Conservation (phyloP, 2,329 filamentous ascomycete genomes). For the Chalara sp. region DNA sequence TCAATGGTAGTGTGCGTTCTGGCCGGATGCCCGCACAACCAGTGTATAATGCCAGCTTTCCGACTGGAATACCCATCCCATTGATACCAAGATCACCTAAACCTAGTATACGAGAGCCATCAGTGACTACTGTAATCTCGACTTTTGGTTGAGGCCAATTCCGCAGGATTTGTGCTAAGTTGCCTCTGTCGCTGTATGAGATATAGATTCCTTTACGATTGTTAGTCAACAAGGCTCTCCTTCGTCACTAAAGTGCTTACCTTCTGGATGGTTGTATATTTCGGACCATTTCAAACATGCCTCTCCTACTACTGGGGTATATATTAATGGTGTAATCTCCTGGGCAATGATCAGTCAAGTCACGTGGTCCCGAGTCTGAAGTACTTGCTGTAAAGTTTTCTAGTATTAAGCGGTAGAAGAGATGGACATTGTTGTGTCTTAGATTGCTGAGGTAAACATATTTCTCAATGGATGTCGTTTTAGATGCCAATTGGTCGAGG, state of each 20-base stretch:
- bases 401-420: conserved; percentile 24
- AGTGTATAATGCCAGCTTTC: conserved; percentile 76
- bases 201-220: conserved; percentile 51
- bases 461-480: conserved; percentile 23
- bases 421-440: conserved; percentile 22
- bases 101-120: conserved; percentile 60
- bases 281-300: conserved; percentile 69
- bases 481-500: conserved; percentile 23
- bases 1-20: conserved; percentile 70
- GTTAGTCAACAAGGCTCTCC: not conserved
- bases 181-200: conserved; percentile 60
- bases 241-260: conserved; percentile 17
- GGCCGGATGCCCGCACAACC: conserved; percentile 83
- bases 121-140: conserved; percentile 44
- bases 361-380: conserved; percentile 1
- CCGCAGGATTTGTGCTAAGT: conserved; percentile 56
- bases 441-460: conserved; percentile 25
- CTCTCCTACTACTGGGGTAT: conserved; percentile 60
- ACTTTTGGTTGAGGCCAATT: conserved; percentile 66
- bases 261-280: conserved; percentile 67
- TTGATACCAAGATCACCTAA: conserved; percentile 86
- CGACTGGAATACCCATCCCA: conserved; percentile 75
- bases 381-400: conserved; percentile 20
- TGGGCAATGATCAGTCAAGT: conserved; percentile 3
- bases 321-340: conserved; percentile 47